A percentile compares a stretch with the other conserved stretches of the same genome.
Conservation (phyloP, 2,329 filamentous ascomycete genomes). For the Phaeophleospora eucalypticola region DNA sequence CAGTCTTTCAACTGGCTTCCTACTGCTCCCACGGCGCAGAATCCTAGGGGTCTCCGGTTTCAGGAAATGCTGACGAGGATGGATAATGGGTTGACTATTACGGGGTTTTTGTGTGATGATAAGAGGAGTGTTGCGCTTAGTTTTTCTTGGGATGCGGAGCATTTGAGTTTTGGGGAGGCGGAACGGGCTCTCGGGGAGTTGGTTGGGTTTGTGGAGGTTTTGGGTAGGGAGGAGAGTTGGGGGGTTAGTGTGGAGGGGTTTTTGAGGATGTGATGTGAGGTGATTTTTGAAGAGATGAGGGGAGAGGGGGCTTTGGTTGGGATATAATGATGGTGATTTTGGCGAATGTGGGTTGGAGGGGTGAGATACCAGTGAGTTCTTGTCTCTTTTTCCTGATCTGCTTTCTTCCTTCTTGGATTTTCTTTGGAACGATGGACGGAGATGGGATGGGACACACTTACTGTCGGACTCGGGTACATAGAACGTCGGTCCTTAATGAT, state of each 20-base stretch:
- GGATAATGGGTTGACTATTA: slow-evolving; percentile 33
- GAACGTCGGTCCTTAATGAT: no score
- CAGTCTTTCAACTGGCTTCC: slow-evolving; percentile 35
- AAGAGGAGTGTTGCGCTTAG: slow-evolving; percentile 29
- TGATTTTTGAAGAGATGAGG: no score
- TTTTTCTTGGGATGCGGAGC: slow-evolving; percentile 33
- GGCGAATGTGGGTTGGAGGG: no score
- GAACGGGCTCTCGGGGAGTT: slow-evolving; percentile 26
- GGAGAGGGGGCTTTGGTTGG: no score
- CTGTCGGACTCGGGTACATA: no score
- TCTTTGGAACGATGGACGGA: no score
- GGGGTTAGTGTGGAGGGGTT: slow-evolving; percentile 22
- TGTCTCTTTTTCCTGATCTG: no score
- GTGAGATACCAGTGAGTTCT: no score
- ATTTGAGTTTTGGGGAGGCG: slow-evolving; percentile 27
- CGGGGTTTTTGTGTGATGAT: slow-evolving; percentile 30
- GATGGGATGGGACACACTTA: no score
- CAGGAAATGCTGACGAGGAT: slow-evolving; percentile 32
- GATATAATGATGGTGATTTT: no score
- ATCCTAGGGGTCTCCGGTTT: slow-evolving; percentile 27
- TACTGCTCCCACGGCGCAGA: slow-evolving; percentile 27
- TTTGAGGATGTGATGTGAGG: slow-evolving; percentile 23
- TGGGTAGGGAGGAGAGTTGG: slow-evolving; percentile 30
- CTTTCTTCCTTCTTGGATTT: no score
- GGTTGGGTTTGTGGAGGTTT: slow-evolving; percentile 21